These are phyloP conservation scores for Drosera spatulata DNA, from an alignment of 179 eudicot species.

Conservation along the genomic window DNA sequence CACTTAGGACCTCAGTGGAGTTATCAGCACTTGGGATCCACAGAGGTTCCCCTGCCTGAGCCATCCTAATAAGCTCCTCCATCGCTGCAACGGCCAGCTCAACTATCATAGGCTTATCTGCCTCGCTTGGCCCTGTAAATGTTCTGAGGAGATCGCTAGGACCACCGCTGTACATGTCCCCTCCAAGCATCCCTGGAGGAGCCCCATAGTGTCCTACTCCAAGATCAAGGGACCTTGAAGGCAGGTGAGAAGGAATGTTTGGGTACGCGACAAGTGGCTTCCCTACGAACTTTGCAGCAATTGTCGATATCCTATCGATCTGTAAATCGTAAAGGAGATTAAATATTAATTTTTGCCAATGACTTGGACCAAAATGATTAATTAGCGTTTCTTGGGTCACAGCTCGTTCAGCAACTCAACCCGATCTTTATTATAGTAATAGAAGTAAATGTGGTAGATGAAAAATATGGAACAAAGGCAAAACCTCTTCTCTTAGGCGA, in stretches of 20 bases:
- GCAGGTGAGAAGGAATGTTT: slow-evolving; percentile 16
- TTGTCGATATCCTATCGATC: slow-evolving; percentile 55
- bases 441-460: no score
- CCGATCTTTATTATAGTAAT: no score
- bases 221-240: slow-evolving; percentile 22
- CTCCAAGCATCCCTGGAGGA: slow-evolving; percentile 2
- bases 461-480: no score
- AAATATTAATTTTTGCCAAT: no score
- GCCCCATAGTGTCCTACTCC: slow-evolving; percentile 14
- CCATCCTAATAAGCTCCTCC: slow-evolving; percentile 56
- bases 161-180: slow-evolving; percentile 25
- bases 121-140: slow-evolving; percentile 38
- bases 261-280: slow-evolving; percentile 23
- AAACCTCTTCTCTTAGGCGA: slow-evolving; percentile 42
- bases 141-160: slow-evolving; percentile 40
- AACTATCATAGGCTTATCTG: slow-evolving; percentile 48
- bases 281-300: slow-evolving; percentile 62
- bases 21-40: slow-evolving; percentile 27
- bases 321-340: slow-evolving; percentile 3
- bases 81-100: slow-evolving; percentile 71
- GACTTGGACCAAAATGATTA: no score
- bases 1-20: slow-evolving; percentile 22
- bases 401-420: no score
- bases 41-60: slow-evolving; percentile 49
- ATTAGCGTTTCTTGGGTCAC: no score